Evolutionary conservation across 805 yeast species (phyloP), one percentile per base, ranked within the genome.

Genomic region (Yarrowia sp.): DNA sequence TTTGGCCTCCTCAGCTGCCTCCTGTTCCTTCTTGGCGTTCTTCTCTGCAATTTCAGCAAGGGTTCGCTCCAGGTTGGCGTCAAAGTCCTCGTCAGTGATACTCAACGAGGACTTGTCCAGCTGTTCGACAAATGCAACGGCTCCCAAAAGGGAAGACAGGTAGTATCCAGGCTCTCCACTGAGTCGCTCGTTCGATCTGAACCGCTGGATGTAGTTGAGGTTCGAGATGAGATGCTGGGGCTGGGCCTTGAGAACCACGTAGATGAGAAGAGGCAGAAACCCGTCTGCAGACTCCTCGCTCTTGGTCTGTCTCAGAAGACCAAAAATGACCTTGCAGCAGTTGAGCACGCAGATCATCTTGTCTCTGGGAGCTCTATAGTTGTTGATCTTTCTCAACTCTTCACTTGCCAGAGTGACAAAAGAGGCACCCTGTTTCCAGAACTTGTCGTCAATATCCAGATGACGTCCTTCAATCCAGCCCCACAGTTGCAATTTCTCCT

Each of bases 161-260:
- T 95, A 95, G 77, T 95, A 95, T 50, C 95, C 90, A 0, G 94
- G 88, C 76, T 95, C 99, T 9, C 99, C 98, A 50, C 83, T 83
- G 58, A 90, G 80, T 82, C 90, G 89, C 52, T 86, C 90, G 8
- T 86, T 87, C 68, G 86, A 87, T 72, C 98, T 80, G 77, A 90
- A 95, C 65, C 95, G 82, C 76, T 92, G 97, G 72, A 95, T 91
- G 77, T 92, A 95, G 70, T 85, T 86, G 70, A 93, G 78, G 75
- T 94, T 94, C 10, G 97, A 90, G 15, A 86, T 83, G n/a, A 95
- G 78, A 72, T 86, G 79, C 48, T 79, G 80, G 0, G 92, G 86
- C 69, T 86, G 85, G 1, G 94, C 87, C 73, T 87, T 88, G 56
- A 94, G 77, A 1, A 93, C 84, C 11, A 94, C 89, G 72, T 87